Evolutionary conservation across 495 filamentous ascomycete genomes (phyloP).

Genomic region (Trichoderma orchidacearum): DNA sequence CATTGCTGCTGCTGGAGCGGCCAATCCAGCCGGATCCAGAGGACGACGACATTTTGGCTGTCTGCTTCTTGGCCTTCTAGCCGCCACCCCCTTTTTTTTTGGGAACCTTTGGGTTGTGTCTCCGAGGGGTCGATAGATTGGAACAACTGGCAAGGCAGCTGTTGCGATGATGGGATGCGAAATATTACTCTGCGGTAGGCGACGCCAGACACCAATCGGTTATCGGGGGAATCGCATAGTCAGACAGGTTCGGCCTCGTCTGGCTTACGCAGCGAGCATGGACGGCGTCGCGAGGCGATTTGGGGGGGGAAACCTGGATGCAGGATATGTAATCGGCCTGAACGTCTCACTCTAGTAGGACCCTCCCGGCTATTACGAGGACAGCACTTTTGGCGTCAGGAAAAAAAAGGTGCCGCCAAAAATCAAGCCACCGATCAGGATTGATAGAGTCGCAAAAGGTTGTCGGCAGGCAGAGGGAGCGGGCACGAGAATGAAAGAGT

Average conservation of each 20-base stretch:
- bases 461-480: not conserved
- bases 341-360: not conserved
- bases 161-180: not conserved
- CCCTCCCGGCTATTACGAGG: not conserved
- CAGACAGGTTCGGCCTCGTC: not conserved
- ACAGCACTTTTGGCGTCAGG: not conserved
- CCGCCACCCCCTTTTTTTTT: not conserved
- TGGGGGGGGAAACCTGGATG: no score
- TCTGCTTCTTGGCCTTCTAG: not conserved
- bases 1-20: slow-evolving; percentile 44
- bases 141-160: not conserved
- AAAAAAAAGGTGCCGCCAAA: not conserved
- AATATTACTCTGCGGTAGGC: not conserved
- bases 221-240: slow-evolving; percentile 2
- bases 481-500: not conserved
- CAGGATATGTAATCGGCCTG: not conserved
- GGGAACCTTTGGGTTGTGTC: not conserved
- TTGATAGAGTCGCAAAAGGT: not conserved
- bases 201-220: not conserved
- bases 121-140: not conserved
- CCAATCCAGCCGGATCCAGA: slow-evolving; percentile 43
- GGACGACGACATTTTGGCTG: slow-evolving; percentile 32
- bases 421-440: no score
- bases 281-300: not conserved
- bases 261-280: not conserved